Evolutionary conservation across 176 grass and related monocot species (phyloP).

Genomic region (Bolboschoenus planiculmis): DNA sequence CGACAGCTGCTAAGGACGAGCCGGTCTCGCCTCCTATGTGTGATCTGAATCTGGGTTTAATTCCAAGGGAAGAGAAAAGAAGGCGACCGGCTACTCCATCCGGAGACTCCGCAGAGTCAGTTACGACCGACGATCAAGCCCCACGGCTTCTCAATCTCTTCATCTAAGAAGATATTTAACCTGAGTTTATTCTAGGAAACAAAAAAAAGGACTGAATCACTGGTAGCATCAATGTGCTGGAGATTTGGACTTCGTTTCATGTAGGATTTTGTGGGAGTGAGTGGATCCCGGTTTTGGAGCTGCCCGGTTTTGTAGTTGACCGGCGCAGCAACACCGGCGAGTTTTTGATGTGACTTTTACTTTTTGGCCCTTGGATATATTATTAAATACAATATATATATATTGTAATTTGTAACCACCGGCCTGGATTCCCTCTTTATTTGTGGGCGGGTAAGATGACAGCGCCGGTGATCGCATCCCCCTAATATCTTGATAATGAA

Average conservation of each 20-base stretch:
- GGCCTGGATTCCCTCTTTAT: conserved; percentile 41
- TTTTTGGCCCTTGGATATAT: not conserved
- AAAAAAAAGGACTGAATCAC: not conserved
- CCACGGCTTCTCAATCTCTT: conserved; percentile 74
- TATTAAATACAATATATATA: not conserved
- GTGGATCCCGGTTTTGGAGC: not conserved
- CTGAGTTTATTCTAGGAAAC: not conserved
- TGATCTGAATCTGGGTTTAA: conserved; percentile 33
- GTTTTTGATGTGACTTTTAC: conserved; percentile 23
- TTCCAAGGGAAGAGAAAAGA: conserved; percentile 5
- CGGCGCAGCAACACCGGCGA: conserved; percentile 34
- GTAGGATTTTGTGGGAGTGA: not conserved
- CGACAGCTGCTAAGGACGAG: not conserved
- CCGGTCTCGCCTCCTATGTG: conserved; percentile 24
- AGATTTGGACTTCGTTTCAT: not conserved
- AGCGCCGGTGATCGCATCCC: conserved; percentile 28
- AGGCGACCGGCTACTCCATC: conserved; percentile 55
- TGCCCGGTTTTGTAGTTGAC: conserved; percentile 17
- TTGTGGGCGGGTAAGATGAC: conserved; percentile 18
- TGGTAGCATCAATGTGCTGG: not conserved
- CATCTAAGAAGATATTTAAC: conserved; percentile 26
- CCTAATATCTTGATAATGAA: not conserved
- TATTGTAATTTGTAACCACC: conserved; percentile 25
- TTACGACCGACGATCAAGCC: conserved; percentile 44
- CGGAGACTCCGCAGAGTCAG: conserved; percentile 64